Base-by-base conservation (phyloP, 495 filamentous ascomycete species). In the Apiosordaria backusii region DNA sequence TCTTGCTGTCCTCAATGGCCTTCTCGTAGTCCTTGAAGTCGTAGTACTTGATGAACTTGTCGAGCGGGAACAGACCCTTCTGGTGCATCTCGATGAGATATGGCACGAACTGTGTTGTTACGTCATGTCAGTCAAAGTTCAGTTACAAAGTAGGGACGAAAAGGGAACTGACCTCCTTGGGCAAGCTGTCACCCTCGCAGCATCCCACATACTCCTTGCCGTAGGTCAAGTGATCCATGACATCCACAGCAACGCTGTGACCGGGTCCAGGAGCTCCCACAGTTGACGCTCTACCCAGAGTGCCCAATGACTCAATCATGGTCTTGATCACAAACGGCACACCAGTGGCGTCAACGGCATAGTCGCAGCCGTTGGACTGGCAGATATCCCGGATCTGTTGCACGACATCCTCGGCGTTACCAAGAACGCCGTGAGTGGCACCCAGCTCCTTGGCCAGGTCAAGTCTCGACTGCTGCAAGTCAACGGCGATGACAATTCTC, bases 401-500 rank as follows among this genome's bases (percentile, higher is more conserved):
- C 3, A 68, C 71, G 2, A 83, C 71, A 40, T 76, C 70, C 2
- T 40, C 4, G 0, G 63, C 27, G 1, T n/a, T 27, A 3, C 71
- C 76, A 0, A 75, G 72, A 24, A 84, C 71, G 0, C 61, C 65
- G 10, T 75, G 73, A 29, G 88, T 86, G 1, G 86, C 87, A 1
- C 85, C 85, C 68, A 85, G 85, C 26, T 77, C 73, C 53, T 75
- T 74, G 1, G 90, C 91, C 71, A 91, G 85, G 4, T 84, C 75
- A 29, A 93, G 70, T 10, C 88, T 77, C 4, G 78, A 65, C 26
- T 82, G 73, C 57, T 87, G 81, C 61, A 92, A 81, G 76, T 94
- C 91, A 10, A 92, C 87, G 0, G 82, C 78, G 1, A 91, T 80
- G 13, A 93, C 75, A 81, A 57, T 67, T n/a, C 23, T 26, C 4